Percentiles rank a stretch among this genome's conserved stretches.
Conservation (phyloP, 768 basidiomycete genomes). For the Tulasnella sp. region DNA sequence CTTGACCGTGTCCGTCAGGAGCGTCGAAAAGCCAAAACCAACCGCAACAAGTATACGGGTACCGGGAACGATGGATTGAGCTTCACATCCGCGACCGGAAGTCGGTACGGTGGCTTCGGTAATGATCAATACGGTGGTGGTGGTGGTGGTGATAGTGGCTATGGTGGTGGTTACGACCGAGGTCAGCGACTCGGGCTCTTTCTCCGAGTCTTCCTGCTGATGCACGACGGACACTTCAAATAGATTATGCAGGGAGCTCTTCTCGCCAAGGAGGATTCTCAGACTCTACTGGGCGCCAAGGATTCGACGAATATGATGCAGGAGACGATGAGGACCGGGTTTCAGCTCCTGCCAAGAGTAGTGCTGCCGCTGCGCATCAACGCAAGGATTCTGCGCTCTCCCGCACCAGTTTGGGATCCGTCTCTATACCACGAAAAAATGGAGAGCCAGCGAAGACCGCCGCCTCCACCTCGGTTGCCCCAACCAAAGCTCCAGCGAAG, state of each 20-base stretch:
- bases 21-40: conserved; percentile 84
- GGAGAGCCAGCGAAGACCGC: conserved; percentile 25
- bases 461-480: not conserved
- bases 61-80: conserved; percentile 73
- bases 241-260: conserved; percentile 30
- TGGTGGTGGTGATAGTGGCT: conserved; percentile 28
- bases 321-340: conserved; percentile 70
- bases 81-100: conserved; percentile 48
- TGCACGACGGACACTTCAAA: not conserved
- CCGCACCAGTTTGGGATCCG: conserved; percentile 27
- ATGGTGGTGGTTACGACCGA: conserved; percentile 26
- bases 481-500: conserved; percentile 27
- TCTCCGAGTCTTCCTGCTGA: not conserved
- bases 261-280: conserved; percentile 47
- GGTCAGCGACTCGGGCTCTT: conserved; percentile 3
- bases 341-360: not conserved
- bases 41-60: conserved; percentile 84
- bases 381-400: conserved; percentile 36
- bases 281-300: conserved; percentile 47
- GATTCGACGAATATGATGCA: conserved; percentile 93
- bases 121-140: conserved; percentile 38
- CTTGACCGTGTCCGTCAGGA: conserved; percentile 85
- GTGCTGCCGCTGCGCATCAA: conserved; percentile 28
- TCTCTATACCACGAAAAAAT: conserved; percentile 34
- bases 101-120: conserved; percentile 63